Evolutionary conservation across 2,329 filamentous ascomycete genomes (phyloP), one percentile per base, ranked within the genome.

Genomic region (Fusarium algeriense): DNA sequence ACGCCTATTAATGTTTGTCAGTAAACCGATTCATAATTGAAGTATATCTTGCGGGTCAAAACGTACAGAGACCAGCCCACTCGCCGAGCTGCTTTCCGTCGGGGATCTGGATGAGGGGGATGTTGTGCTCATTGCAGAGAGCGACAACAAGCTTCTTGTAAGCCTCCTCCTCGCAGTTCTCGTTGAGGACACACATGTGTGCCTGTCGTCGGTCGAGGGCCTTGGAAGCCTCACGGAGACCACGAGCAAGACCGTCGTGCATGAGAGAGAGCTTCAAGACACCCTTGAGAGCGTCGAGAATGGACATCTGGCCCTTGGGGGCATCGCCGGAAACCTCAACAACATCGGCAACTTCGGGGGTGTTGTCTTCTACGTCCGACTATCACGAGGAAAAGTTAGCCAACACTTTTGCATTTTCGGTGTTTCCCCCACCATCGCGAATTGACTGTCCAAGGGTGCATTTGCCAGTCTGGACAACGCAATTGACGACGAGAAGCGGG

Each of bases 331-430:
- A 92, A 84, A 98, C 94, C 87, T 98, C 95, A 86, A 98, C 95
- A 89, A 98, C 96, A 83, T 92, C 90, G 82, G 85, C 84, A 82
- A 90, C 94, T 83, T 93, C 92, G 86, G 93, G 92, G 85, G 91
- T 92, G 86, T 91, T 94, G 92, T 98, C 95, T 98, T 98, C 96
- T 98, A 95, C 95, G 94, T 98, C 95, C 94, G 95, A 98, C 96
- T 98, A 78, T 72, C 63, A 65, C 61, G 44, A 58, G 48, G 40
- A 53, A 38, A 40, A 34, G 66, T 78, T 73, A 78, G 75, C 75
- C 53, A 63, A 40, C 23, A 48, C 37, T 45, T 48, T 60, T 28
- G 45, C 3, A 60, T n/a, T 49, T 59, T 46, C n/a, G 63, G 32
- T 50, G 32, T 34, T 52, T 40, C 49, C 59, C 41, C 69, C 53